Percentiles rank a stretch among this genome's conserved stretches.
Conservation (phyloP, 192 early-diverging fungal genomes). For the Radiomyces spectabilis region DNA sequence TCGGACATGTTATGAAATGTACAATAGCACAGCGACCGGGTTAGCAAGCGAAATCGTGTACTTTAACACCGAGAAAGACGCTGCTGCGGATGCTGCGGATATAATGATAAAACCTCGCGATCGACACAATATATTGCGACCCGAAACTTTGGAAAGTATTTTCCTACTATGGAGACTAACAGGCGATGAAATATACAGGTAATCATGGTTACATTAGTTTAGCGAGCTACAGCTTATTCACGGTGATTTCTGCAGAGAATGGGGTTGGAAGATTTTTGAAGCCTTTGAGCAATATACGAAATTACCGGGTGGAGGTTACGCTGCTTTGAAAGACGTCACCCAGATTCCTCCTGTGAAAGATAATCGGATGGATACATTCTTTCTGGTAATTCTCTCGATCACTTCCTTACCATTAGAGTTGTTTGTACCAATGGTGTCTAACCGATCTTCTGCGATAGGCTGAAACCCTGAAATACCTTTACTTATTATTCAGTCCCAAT, state of each 20-base stretch:
- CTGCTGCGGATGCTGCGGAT: constrained; percentile 37
- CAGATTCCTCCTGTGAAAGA: constrained; percentile 30
- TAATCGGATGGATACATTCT: constrained; percentile 83
- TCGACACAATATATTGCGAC: constrained; percentile 75
- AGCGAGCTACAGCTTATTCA: too few species aligned
- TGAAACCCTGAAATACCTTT: constrained; percentile 93
- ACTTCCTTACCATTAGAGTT: too few species aligned
- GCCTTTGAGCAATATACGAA: constrained; percentile 76
- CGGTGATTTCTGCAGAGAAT: constrained; percentile 40
- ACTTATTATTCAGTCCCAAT: constrained; percentile 71
- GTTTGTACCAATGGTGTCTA: too few species aligned
- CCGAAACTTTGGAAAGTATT: constrained; percentile 86
- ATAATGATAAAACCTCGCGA: constrained; percentile 58
- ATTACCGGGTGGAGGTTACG: constrained; percentile 52
- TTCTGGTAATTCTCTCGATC: too few species aligned
- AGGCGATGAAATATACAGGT: constrained; percentile 74
- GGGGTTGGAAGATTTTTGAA: constrained; percentile 84
- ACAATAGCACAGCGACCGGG: constrained; percentile 68
- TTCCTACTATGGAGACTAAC: constrained; percentile 85
- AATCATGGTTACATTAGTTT: constrained; percentile 31
- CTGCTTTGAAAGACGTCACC: constrained; percentile 54
- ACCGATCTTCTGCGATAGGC: too few species aligned
- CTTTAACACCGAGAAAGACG: constrained; percentile 35
- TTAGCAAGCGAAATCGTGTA: constrained; percentile 84
- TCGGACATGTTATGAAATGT: constrained; percentile 73